Conservation (phyloP, 2,329 filamentous ascomycete genomes). For the Botrytis fabae region DNA sequence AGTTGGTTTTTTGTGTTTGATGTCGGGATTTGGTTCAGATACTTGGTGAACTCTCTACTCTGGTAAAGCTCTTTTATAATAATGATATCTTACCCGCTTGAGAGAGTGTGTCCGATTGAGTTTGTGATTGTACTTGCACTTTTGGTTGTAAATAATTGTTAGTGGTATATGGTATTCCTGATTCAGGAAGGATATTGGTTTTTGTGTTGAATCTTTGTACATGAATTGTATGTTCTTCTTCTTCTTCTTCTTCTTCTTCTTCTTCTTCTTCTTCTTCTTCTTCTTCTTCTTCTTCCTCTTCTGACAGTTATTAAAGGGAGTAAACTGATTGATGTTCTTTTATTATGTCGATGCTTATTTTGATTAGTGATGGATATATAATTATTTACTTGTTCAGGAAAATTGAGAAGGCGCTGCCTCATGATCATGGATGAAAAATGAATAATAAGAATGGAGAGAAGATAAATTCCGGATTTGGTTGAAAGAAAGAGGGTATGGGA, state of each 20-base stretch:
- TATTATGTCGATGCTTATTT: not conserved
- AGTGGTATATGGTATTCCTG: not conserved
- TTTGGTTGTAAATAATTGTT: not conserved
- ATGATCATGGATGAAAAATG: not conserved
- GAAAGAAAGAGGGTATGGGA: not conserved
- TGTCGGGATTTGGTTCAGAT: not conserved
- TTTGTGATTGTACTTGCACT: not conserved
- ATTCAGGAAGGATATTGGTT: too few relatives aligned
- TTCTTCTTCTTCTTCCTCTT: too few relatives aligned
- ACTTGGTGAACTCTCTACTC: not conserved
- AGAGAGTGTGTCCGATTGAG: not conserved
- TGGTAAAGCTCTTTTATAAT: not conserved
- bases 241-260: too few relatives aligned
- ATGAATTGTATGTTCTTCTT: not conserved
- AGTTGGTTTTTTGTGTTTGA: not conserved
- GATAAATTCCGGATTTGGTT: not conserved
- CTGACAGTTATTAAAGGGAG: not conserved
- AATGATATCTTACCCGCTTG: not conserved
- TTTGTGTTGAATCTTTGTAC: not conserved
- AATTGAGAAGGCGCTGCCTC: not conserved
- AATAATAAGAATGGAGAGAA: not conserved
- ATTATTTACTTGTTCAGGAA: not conserved
- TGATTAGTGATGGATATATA: not conserved
- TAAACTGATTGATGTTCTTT: not conserved
- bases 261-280: too few relatives aligned